Evolutionary conservation across 2,329 filamentous ascomycete genomes (phyloP).

Genomic region (Rutstroemia sp.): DNA sequence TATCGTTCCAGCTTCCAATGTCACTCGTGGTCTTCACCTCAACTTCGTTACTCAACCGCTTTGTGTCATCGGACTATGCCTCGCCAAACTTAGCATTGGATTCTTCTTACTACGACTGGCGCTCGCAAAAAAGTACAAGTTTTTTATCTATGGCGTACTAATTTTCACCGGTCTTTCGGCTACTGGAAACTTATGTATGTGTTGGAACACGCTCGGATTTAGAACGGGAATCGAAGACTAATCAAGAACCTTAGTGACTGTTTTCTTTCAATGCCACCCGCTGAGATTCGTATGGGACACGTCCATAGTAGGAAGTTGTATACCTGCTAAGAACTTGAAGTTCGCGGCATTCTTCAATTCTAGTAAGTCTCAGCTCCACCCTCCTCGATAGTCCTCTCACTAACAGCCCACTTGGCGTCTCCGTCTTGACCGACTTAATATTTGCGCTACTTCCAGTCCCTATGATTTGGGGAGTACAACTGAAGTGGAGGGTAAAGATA

Average conservation of each 20-base stretch:
- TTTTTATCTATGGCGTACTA: constrained; percentile 32
- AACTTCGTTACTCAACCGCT: no score
- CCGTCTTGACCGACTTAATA: constrained; percentile 16
- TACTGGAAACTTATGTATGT: no score
- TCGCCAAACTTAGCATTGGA: constrained; percentile 41
- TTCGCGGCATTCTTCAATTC: neutral
- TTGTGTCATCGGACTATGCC: constrained; percentile 29
- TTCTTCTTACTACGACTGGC: constrained; percentile 39
- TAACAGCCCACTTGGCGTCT: constrained; percentile 8
- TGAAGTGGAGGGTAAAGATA: constrained; percentile 34
- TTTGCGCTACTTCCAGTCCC: constrained; percentile 36
- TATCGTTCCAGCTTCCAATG: no score
- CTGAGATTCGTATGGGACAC: no score
- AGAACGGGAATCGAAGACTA: no score
- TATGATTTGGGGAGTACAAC: constrained; percentile 35
- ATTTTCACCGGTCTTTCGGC: neutral
- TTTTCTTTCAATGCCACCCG: no score
- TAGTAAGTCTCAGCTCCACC: neutral
- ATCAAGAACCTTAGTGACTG: no score
- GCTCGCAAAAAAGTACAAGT: constrained; percentile 33
- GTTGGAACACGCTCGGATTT: no score
- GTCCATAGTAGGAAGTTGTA: neutral
- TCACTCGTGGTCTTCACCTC: no score
- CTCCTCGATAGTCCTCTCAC: no score
- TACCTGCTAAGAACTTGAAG: neutral